phyloP scores from a whole-genome alignment of 1,284 basidiomycete genomes.

The Rhodotorula sp. region DNA sequence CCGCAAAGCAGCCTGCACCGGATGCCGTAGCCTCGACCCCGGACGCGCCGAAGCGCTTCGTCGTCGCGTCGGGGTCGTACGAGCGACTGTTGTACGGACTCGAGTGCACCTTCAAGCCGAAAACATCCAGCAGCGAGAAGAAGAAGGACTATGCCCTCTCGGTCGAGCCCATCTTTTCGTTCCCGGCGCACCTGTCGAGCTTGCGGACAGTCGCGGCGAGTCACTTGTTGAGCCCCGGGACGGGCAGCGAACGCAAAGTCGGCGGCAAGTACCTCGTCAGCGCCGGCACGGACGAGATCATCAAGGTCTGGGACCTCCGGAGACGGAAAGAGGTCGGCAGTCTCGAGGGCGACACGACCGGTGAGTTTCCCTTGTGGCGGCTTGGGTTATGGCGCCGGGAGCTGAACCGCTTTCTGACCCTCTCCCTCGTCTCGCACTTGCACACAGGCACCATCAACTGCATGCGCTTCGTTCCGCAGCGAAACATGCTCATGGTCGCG shows the following conservation, averaged over 20 bases:
- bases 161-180: conserved; percentile 85
- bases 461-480: conserved; percentile 79
- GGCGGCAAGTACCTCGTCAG: conserved; percentile 95
- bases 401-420: not conserved
- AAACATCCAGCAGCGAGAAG: conserved; percentile 3
- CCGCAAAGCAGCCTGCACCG: not conserved
- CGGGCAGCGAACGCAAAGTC: conserved; percentile 54
- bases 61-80: conserved; percentile 86
- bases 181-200: conserved; percentile 91
- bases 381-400: not conserved
- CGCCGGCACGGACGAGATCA: conserved; percentile 88
- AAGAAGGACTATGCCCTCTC: conserved; percentile 34
- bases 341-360: conserved; percentile 56
- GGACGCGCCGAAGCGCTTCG: conserved; percentile 60
- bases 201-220: conserved; percentile 85
- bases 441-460: conserved; percentile 81
- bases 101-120: conserved; percentile 53
- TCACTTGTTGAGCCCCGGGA: conserved; percentile 7
- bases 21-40: not conserved
- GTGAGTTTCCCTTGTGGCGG: conserved; percentile 51
- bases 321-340: conserved; percentile 88
- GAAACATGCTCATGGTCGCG: conserved; percentile 76
- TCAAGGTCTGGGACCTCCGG: conserved; percentile 96
- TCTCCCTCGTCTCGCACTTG: not conserved
- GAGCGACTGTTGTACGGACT: conserved; percentile 94